Base-by-base conservation (phyloP, 176 grass and related monocot genomes). In the Phoenix dactylifera region DNA sequence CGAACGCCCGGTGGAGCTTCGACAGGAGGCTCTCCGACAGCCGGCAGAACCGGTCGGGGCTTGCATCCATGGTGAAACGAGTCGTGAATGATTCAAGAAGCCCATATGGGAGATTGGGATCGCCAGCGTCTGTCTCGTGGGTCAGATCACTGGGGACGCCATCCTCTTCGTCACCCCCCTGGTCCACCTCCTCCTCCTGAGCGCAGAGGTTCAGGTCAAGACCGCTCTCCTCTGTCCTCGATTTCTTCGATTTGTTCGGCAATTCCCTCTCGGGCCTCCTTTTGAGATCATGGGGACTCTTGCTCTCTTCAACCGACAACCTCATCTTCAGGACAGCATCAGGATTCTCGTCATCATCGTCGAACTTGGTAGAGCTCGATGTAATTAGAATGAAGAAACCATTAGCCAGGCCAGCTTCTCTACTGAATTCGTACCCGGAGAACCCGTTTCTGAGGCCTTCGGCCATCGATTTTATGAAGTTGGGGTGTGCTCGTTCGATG, bases 111-210 rank as follows among this genome's bases (percentile, higher is more conserved):
- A 62, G 56, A 4, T 51, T 44, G 57, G 15, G 62, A 17, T 68
- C 67, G n/a, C 15, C 20, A 19, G 20, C 50, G 18, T 35, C 53
- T 19, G 57, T 58, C 60, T 95, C 91, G 49, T 90, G 56, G 14
- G 91, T 95, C 49, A 95, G 77, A 73, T 90, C 86, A 35, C 83
- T 95, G 2, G 86, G 91, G 4, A 89, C 50, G 1, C 53, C 77
- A n/a, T 76, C 86, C 51, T 87, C 77, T 48, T 62, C 74, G 52
- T 66, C 22, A 20, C 44, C 68, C 2, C 51, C 68, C 18, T 53
- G 30, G 6, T 65, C 54, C 54, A 19, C 55, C 7, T 52, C 22
- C 15, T 63, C 70, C 59, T 63, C 70, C 26, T 72, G 50, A 4
- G 72, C 73, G 22, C 74, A 72, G 19, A 83, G 69, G 73, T 83